Conservation (phyloP, 2,329 filamentous ascomycete genomes). For the Curvularia eragrostidis region DNA sequence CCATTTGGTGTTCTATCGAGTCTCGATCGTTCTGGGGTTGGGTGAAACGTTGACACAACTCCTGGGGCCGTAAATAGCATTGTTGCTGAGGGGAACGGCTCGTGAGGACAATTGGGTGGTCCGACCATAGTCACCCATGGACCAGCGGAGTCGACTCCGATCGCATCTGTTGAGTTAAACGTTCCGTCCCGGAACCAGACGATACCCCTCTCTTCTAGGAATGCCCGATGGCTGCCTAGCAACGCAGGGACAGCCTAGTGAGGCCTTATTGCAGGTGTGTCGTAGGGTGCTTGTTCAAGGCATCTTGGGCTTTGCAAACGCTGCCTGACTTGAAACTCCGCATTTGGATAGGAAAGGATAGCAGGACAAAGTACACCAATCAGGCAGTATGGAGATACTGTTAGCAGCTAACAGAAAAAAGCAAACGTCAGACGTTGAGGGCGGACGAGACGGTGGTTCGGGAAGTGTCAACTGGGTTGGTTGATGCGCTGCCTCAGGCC, state of each 20-base stretch:
- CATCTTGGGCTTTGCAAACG: neutral
- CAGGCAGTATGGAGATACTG: neutral
- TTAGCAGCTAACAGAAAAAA: neutral
- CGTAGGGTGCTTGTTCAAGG: neutral
- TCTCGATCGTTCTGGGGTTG: neutral
- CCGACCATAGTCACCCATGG: neutral
- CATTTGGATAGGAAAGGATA: neutral
- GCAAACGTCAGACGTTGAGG: neutral
- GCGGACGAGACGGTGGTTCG: conserved; percentile 2
- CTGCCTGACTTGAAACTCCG: neutral
- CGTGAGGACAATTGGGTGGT: conserved; percentile 2
- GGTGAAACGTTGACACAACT: conserved; percentile 2
- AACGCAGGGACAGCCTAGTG: conserved; percentile 11
- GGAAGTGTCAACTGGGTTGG: conserved; percentile 2
- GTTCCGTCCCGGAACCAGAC: conserved; percentile 8
- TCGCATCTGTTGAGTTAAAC: conserved; percentile 1
- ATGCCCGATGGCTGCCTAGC: conserved; percentile 8
- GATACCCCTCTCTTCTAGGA: conserved; percentile 4
- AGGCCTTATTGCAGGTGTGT: neutral
- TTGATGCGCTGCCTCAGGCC: conserved; percentile 2
- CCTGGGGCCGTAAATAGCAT: conserved; percentile 1
- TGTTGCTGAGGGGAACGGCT: neutral
- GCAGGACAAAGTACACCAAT: neutral
- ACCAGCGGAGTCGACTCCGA: conserved; percentile 13
- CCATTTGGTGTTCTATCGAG: neutral